Evolutionary conservation across 129 eudicot species (phyloP).

Genomic region (Helianthus tuberosus): DNA sequence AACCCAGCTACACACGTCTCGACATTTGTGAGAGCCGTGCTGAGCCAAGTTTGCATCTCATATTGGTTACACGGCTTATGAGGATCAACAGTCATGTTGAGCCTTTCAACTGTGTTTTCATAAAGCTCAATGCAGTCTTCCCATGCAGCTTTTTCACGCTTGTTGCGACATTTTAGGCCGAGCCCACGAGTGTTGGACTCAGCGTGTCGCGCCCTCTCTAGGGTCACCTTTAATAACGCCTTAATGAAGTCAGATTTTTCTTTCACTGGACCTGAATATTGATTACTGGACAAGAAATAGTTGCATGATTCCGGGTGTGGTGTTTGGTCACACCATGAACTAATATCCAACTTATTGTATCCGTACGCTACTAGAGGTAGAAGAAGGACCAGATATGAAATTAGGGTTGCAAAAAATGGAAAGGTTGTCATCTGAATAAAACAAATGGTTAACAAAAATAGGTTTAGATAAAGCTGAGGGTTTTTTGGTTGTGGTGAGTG

Average conservation of each 20-base stretch:
- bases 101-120: constrained; percentile 42
- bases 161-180: constrained; percentile 57
- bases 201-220: constrained; percentile 47
- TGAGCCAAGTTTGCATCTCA: constrained; percentile 52
- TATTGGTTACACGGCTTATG: constrained; percentile 38
- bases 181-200: constrained; percentile 36
- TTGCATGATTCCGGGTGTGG: constrained; percentile 75
- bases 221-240: constrained; percentile 43
- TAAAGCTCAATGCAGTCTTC: constrained; percentile 75
- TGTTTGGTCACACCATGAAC: constrained; percentile 68
- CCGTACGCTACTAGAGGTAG: constrained; percentile 30
- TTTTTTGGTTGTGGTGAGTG: constrained; percentile 13
- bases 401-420: constrained; percentile 27
- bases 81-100: constrained; percentile 59
- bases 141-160: constrained; percentile 75
- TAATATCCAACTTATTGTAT: constrained; percentile 26
- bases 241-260: constrained; percentile 55
- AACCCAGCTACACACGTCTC: constrained; percentile 61
- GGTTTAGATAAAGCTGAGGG: not conserved
- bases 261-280: constrained; percentile 37
- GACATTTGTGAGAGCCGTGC: constrained; percentile 46
- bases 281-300: constrained; percentile 44
- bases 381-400: constrained; percentile 23
- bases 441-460: not conserved
- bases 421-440: constrained; percentile 17